Base-by-base conservation (phyloP, 371 early-diverging fungal species). In the Saksenaea oblongispora region DNA sequence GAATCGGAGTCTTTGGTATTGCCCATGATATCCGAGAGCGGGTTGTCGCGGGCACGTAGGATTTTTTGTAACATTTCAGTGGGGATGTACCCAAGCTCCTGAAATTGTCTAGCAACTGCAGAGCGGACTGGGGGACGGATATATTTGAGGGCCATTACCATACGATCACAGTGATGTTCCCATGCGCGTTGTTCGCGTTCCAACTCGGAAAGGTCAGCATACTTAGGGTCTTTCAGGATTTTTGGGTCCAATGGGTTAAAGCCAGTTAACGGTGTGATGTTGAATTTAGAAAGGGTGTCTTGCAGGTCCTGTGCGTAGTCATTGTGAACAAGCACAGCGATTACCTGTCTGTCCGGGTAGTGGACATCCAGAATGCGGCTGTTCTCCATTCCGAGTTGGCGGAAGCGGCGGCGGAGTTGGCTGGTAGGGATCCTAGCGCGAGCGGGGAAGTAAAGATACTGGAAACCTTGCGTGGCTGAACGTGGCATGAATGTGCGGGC, bases 401-500 rank as follows among this genome's bases (percentile, higher is more conserved):
- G n/a, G 17, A 59, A 17, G 0, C 10, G 59, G 27, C 59, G 58
- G 5, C 58, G 5, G 14, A 58, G 15, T 37, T 37, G 59, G 0
- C 59, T 26, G 14, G 5, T 39, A 18, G 47, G 59, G 2, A 44
- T 41, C 1, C 4, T 1, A 2, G 44, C 44, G 17, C 44, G 44
- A 44, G 3, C 3, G 3, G 58, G 24, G 22, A 62, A 2, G 42
- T 66, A 59, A 15, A 66, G 13, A 37, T 59, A 62, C 28, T 57
- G 41, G 22, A 66, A 66, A 14, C 62, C 67, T 39, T 62, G 62
- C 14, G 37, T 62, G 13, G 36, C 36, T 8, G 37, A 54, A 31
- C 41, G 15, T 56, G 57, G n/a, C n/a, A 17, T n/a, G 39, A 66
- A 61, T 7, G 27, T 24, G 18, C 58, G 56, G 17, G 58, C 62